Percentiles rank a stretch among this genome's conserved stretches.
These are phyloP conservation scores for Spergularia marina DNA, from an alignment of 148 eudicot species.

Conservation along the genomic window DNA sequence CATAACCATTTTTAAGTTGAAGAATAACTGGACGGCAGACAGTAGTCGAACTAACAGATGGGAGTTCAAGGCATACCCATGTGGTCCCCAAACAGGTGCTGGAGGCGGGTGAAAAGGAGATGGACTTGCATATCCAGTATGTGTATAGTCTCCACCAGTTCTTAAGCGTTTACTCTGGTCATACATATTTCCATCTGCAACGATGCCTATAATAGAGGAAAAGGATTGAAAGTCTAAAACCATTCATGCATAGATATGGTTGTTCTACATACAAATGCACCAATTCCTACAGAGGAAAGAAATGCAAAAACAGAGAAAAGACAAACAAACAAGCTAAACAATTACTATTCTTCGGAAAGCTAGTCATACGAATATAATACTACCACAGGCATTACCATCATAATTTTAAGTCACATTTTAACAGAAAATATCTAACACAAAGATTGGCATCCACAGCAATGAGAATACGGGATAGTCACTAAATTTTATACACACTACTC, in stretches of 20 bases:
- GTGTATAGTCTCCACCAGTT: conserved; percentile 89
- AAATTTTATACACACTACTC: too few relatives aligned
- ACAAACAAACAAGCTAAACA: not conserved
- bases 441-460: too few relatives aligned
- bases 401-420: too few relatives aligned
- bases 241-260: not conserved
- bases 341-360: not conserved
- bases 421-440: too few relatives aligned
- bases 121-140: conserved; percentile 82
- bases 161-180: conserved; percentile 93
- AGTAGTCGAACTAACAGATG: not conserved
- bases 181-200: conserved; percentile 66
- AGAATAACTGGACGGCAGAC: not conserved
- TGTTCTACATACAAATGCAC: not conserved
- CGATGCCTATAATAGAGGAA: conserved; percentile 54
- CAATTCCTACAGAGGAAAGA: not conserved
- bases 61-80: conserved; percentile 49
- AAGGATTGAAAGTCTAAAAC: not conserved
- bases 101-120: conserved; percentile 95
- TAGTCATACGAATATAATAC: not conserved
- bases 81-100: conserved; percentile 89
- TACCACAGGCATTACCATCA: not conserved
- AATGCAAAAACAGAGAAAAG: not conserved
- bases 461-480: too few relatives aligned
- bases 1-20: not conserved